Conservation (phyloP, 164 flowering plant genomes). For the Hamamelis virginiana region DNA sequence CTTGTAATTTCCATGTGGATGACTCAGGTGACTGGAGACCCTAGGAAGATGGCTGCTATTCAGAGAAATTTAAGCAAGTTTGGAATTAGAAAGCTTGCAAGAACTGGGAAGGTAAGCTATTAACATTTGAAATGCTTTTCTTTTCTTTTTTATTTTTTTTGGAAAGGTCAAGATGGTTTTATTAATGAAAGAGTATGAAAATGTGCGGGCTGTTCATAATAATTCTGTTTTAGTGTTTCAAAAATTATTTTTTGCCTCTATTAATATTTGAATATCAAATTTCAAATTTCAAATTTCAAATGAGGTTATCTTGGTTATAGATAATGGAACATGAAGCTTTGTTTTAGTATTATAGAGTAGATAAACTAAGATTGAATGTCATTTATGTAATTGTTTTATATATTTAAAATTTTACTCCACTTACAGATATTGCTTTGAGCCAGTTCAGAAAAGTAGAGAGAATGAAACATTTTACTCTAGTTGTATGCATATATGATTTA, state of each 20-base stretch:
- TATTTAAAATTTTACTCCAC: slow-evolving; percentile 14
- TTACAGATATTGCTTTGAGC: slow-evolving; percentile 84
- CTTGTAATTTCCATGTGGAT: slow-evolving; percentile 5
- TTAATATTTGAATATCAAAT: neutral
- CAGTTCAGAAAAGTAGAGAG: no score
- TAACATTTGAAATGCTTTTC: neutral
- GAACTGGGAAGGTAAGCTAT: slow-evolving; percentile 87
- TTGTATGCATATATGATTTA: no score
- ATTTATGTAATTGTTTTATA: neutral
- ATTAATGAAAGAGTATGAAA: neutral
- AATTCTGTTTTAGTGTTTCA: neutral
- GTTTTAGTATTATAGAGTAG: neutral
- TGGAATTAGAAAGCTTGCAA: slow-evolving; percentile 84
- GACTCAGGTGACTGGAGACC: slow-evolving; percentile 94
- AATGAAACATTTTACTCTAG: no score
- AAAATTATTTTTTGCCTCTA: neutral
- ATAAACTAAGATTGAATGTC: neutral
- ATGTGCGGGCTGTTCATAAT: neutral
- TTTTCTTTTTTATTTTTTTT: neutral
- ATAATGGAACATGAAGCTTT: no score
- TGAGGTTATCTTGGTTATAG: neutral
- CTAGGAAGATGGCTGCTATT: slow-evolving; percentile 92
- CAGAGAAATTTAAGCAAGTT: slow-evolving; percentile 75
- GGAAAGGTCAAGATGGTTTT: neutral
- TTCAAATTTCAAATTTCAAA: neutral